A percentile compares a stretch with the other conserved stretches of the same genome.
Conservation (phyloP, 1,139 yeast species). For the Kurtzmaniella quercitrusa region DNA sequence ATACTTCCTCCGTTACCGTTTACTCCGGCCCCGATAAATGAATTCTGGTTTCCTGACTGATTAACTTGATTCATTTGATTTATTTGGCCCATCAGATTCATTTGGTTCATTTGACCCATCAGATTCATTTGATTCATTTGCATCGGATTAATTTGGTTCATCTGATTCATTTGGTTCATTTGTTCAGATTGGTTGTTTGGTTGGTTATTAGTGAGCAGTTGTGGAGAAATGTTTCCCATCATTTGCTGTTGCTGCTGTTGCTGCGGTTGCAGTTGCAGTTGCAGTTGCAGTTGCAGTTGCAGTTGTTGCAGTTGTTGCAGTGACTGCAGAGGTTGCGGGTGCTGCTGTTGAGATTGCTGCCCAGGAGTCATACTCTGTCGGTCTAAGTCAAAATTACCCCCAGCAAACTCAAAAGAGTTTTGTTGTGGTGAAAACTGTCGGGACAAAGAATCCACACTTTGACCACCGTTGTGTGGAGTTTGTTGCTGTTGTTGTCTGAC, state of each 20-base stretch:
- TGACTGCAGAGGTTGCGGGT: conserved; percentile 4
- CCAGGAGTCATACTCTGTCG: neutral
- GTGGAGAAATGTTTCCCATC: conserved; percentile 7
- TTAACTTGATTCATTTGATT: neutral
- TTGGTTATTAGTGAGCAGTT: conserved; percentile 4
- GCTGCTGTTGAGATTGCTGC: conserved; percentile 3
- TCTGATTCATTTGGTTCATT: neutral
- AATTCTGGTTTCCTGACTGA: neutral
- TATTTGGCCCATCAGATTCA: neutral
- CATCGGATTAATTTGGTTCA: conserved; percentile 1
- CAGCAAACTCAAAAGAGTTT: neutral
- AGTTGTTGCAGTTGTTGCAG: conserved; percentile 1
- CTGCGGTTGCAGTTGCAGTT: conserved; percentile 5
- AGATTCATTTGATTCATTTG: conserved; percentile 1
- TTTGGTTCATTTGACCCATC: neutral
- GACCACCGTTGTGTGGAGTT: neutral
- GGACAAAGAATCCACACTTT: neutral
- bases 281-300: conserved; percentile 1
- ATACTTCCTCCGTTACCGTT: neutral
- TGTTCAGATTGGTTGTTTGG: neutral
- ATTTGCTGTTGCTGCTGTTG: conserved; percentile 4
- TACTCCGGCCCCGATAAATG: neutral
- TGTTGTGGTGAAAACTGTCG: neutral
- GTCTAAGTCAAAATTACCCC: neutral
- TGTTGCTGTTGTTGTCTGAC: neutral